These are phyloP conservation scores for Trichocladium antarcticum DNA, from an alignment of 495 filamentous ascomycete genomes.

Conservation along the genomic window DNA sequence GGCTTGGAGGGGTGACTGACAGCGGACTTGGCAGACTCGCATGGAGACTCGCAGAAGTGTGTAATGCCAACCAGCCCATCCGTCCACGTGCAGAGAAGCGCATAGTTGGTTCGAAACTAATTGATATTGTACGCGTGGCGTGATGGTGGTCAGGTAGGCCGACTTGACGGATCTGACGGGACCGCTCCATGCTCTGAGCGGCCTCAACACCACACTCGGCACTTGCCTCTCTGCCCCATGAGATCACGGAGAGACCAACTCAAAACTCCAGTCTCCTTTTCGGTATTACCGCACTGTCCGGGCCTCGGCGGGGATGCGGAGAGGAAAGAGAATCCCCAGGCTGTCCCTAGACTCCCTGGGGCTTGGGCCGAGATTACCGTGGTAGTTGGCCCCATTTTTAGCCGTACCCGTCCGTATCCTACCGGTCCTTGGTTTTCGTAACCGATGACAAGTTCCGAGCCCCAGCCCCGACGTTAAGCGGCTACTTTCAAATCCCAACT, in stretches of 20 bases:
- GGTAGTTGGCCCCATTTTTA: conserved; percentile 8
- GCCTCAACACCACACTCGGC: not conserved
- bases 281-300: not conserved
- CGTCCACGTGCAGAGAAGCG: conserved; percentile 1
- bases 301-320: conserved; percentile 6
- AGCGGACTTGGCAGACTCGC: not conserved
- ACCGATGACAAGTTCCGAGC: not conserved
- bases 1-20: not conserved
- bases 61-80: not conserved
- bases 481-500: not conserved
- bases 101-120: conserved; percentile 1
- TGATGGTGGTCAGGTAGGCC: not conserved
- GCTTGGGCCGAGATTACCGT: conserved; percentile 13
- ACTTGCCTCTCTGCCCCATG: not conserved
- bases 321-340: not conserved
- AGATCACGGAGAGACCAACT: not conserved
- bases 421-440: conserved; percentile 14
- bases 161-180: conserved; percentile 1
- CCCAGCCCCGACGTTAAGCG: conserved; percentile 8
- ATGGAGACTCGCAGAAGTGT: too few species aligned
- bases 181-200: not conserved
- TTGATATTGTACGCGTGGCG: not conserved
- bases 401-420: conserved; percentile 13
- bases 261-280: not conserved
- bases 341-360: not conserved